These are phyloP conservation scores for Chlamydomonas incerta DNA, from an alignment of 139 green algal genomes.

Conservation along the genomic window DNA sequence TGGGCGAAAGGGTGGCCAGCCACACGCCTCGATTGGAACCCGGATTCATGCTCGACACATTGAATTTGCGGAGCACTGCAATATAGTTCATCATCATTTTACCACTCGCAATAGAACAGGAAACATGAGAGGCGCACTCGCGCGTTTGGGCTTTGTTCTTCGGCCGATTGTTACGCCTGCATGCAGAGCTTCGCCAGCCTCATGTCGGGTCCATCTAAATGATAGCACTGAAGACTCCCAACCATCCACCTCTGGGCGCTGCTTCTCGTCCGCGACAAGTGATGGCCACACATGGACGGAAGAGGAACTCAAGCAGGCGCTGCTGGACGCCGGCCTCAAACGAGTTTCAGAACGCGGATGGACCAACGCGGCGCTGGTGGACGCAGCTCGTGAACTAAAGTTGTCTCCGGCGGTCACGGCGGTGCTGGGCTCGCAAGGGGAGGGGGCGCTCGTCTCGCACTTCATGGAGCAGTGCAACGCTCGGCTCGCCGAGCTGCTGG, in stretches of 20 bases:
- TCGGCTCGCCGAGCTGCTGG: conserved; percentile 44
- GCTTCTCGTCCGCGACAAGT: not conserved
- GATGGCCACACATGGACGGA: not conserved
- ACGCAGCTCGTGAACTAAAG: conserved; percentile 65
- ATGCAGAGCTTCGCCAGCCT: not conserved
- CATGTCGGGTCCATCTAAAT: no score
- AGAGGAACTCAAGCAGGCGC: not conserved
- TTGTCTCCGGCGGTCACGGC: conserved; percentile 68
- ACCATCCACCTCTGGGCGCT: not conserved
- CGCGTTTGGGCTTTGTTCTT: no score
- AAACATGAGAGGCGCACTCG: no score
- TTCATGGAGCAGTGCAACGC: conserved; percentile 68
- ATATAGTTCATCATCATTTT: no score
- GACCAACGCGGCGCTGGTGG: conserved; percentile 46
- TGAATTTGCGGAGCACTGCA: no score
- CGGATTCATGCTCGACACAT: no score
- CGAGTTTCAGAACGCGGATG: conserved; percentile 65
- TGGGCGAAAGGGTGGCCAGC: no score
- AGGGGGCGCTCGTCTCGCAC: conserved; percentile 68
- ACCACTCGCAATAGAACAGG: no score
- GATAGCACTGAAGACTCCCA: no score
- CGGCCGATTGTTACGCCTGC: no score
- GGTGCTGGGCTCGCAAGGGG: conserved; percentile 50
- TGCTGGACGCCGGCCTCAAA: conserved; percentile 44
- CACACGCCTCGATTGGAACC: no score